Base-by-base conservation (phyloP, 2,329 filamentous ascomycete species). In the Hypoxylon sp. region DNA sequence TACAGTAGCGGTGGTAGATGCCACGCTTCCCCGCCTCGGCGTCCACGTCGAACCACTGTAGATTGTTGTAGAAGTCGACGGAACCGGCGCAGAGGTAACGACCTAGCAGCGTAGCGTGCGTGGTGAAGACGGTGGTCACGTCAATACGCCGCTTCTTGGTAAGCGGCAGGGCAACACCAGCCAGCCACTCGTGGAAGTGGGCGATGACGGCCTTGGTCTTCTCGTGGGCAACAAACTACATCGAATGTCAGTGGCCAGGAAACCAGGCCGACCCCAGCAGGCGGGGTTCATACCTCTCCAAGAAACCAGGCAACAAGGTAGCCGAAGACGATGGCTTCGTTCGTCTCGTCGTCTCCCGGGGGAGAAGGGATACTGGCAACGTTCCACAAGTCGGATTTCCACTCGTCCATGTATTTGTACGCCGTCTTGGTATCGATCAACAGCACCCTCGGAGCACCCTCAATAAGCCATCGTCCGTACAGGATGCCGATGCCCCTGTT, bases 51-150 rank as follows among this genome's bases (percentile, higher is more conserved):
- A 99, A 98, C 79, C 88, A 90, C 75, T 98, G 94, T 49, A 99
- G 84, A 75, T 98, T 97, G 81, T 98, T 99, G 84, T 99, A 99
- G 74, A 99, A 98, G 74, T 99, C 95, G 62, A 98, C 95, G 0
- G 93, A 97, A 50, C 95, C 95, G 48, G 95, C 95, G 74, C 95
- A 98, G 45, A 98, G 90, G 73, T 99, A 98, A 70, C 95, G 89
- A 62, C 95, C 95, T 45, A 99, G 86, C 9, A 99, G 84, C 4
- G 95, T 98, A 20, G 95, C 95, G 77, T 98, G 95, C 2, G 95
- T 99, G 37, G 95, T 99, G 80, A 98, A 98, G 74, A 98, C 98
- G 66, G 95, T 98, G 15, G 95, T 98, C 47, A 97, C 85, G 72
- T 98, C 95, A 76, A 98, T 98, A 71, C 90, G 90, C 60, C 95